A percentile compares a stretch with the other conserved stretches of the same genome.
Conservation (phyloP, 345 rosid species). For the Euclidium syriacum region DNA sequence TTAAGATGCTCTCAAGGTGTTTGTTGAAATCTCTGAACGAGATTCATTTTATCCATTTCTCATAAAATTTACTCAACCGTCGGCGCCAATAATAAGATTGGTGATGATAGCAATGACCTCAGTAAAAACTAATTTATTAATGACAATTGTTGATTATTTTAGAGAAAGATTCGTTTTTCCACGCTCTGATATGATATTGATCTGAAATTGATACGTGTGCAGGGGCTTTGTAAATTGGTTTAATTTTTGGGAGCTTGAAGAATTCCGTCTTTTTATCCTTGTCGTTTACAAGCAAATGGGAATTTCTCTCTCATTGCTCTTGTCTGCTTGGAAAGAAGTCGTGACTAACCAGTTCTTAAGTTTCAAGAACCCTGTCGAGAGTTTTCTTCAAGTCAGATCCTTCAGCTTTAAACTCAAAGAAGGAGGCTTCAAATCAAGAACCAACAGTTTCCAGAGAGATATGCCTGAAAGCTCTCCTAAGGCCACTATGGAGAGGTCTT, state of each 20-base stretch:
- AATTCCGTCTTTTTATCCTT: not conserved
- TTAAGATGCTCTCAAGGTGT: not conserved
- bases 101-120: slow-evolving; percentile 20
- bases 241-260: slow-evolving; percentile 4
- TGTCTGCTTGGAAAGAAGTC: slow-evolving; percentile 41
- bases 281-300: slow-evolving; percentile 41
- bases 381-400: slow-evolving; percentile 26
- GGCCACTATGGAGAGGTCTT: slow-evolving; percentile 29
- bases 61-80: not conserved
- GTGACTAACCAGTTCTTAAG: slow-evolving; percentile 24
- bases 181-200: slow-evolving; percentile 2
- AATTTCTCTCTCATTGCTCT: slow-evolving; percentile 39
- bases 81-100: slow-evolving; percentile 6
- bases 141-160: slow-evolving; percentile 13
- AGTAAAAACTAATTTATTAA: slow-evolving; percentile 8
- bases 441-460: slow-evolving; percentile 35
- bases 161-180: slow-evolving; percentile 22
- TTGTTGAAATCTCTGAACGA: slow-evolving; percentile 12
- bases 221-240: slow-evolving; percentile 5
- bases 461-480: slow-evolving; percentile 18
- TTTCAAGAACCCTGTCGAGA: slow-evolving; percentile 29
- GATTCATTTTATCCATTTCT: not conserved
- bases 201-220: slow-evolving; percentile 13
- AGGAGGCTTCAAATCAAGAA: slow-evolving; percentile 23
- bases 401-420: slow-evolving; percentile 26